A percentile compares a stretch with the other conserved stretches of the same genome.
phyloP scores from a whole-genome alignment of 1,284 basidiomycete genomes.

The Apiotrichum akiyoshidainum region DNA sequence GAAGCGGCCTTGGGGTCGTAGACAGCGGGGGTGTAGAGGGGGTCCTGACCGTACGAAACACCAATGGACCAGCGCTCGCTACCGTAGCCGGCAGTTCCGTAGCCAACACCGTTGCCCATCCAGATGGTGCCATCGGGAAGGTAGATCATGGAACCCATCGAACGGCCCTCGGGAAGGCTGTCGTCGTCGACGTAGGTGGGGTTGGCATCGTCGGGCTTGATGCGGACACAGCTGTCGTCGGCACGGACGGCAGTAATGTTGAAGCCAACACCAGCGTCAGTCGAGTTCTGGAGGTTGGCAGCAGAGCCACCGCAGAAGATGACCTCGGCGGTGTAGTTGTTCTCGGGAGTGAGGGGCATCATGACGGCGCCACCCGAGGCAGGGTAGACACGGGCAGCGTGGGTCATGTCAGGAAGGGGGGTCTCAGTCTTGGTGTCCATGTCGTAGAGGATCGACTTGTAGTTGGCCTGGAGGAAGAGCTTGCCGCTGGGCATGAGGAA shows the following conservation, averaged over 20 bases:
- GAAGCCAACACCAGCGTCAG: slow-evolving; percentile 45
- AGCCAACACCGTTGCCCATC: slow-evolving; percentile 67
- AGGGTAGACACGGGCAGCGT: slow-evolving; percentile 80
- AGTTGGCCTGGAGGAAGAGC: slow-evolving; percentile 63
- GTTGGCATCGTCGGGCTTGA: slow-evolving; percentile 71
- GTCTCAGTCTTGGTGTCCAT: slow-evolving; percentile 35
- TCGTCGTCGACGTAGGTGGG: slow-evolving; percentile 65
- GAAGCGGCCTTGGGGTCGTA: slow-evolving; percentile 65
- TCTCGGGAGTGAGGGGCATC: slow-evolving; percentile 82
- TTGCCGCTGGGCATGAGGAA: slow-evolving; percentile 79
- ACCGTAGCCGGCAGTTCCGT: slow-evolving; percentile 59
- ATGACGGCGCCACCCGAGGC: slow-evolving; percentile 85
- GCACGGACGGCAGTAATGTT: slow-evolving; percentile 48
- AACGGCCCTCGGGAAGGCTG: slow-evolving; percentile 65
- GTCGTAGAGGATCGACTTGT: slow-evolving; percentile 48
- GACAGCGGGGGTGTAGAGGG: slow-evolving; percentile 46
- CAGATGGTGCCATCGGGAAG: slow-evolving; percentile 49
- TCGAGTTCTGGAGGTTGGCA: slow-evolving; percentile 50
- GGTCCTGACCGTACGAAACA: slow-evolving; percentile 45
- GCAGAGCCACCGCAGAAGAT: slow-evolving; percentile 81
- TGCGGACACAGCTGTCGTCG: slow-evolving; percentile 53
- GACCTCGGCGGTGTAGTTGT: slow-evolving; percentile 81
- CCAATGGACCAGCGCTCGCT: slow-evolving; percentile 45
- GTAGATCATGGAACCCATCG: slow-evolving; percentile 70
- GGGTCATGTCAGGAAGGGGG: slow-evolving; percentile 49